Base-by-base conservation (phyloP, 2,329 filamentous ascomycete genomes). In the Fusarium mangiferae region DNA sequence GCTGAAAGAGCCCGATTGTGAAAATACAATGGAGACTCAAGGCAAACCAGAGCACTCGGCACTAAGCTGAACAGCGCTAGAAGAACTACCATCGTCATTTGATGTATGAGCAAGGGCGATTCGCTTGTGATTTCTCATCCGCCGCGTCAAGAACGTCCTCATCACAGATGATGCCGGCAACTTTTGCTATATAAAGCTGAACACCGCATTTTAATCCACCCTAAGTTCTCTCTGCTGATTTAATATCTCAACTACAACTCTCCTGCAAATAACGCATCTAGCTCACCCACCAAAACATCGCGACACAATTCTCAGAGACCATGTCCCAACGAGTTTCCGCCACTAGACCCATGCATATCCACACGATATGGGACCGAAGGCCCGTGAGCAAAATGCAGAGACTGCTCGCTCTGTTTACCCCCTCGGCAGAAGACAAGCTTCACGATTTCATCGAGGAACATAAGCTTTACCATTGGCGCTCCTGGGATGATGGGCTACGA, bases 151-250 rank as follows among this genome's bases (percentile, higher is more conserved):
- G 24, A 14, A 0, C 5, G 13, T 46, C 24, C 24, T 7, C 18
- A 28, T 46, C 44, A 46, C 24, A 26, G 5, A 46, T 26, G 44
- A 28, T 7, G 44, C 44, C 8, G 14, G 7, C 18, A 4, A 26
- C 8, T 3, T 5, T 26, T 14, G 30, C 8, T 24, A 3, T 46
- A 46, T 28, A 20, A 28, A 46, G 24, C 18, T 5, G 18, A 10
- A 1, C 1, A 7, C 44, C 24, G 5, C 17, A 26, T 14, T 7
- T 20, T 6, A 20, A 14, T 14, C 18, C 44, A 0, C 4, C 14
- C 11, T 0, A 26, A 26, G 5, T 3, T 26, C 11, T 2, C 11
- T 20, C 4, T 45, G n/a, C n/a, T n/a, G n/a, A n/a, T n/a, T n/a
- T n/a, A n/a, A n/a, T n/a, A n/a, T n/a, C n/a, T n/a, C n/a, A n/a